phyloP scores from a whole-genome alignment of 164 flowering plant genomes.

The Chloranthus sessilifolius region DNA sequence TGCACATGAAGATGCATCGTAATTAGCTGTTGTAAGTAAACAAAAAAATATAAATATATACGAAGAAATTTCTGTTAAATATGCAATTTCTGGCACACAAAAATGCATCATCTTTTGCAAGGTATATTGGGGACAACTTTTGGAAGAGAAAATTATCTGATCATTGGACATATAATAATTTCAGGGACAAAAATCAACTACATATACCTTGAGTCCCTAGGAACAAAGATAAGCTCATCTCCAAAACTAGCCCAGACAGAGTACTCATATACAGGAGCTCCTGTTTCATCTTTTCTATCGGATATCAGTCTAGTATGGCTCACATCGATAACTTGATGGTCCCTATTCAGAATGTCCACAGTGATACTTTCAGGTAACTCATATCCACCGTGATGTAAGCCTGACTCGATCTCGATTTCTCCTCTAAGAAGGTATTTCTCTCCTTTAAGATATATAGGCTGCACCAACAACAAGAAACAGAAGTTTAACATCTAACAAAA shows the following conservation, averaged over 20 bases:
- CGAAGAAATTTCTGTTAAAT: too few species aligned
- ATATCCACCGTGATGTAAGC: conserved; percentile 24
- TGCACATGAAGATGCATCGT: too few species aligned
- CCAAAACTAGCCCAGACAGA: conserved; percentile 83
- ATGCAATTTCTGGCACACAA: too few species aligned
- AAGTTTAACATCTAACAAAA: neutral
- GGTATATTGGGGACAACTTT: too few species aligned
- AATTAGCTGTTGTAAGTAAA: too few species aligned
- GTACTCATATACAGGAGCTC: conserved; percentile 49
- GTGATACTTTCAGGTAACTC: conserved; percentile 45
- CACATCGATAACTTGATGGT: conserved; percentile 34
- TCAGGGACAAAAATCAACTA: neutral
- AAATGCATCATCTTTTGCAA: too few species aligned
- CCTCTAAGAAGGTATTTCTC: conserved; percentile 86
- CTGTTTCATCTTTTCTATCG: conserved; percentile 29
- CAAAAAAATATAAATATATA: too few species aligned
- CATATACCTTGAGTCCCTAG: conserved; percentile 66
- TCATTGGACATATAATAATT: too few species aligned
- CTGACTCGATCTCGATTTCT: conserved; percentile 44
- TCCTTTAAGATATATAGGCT: conserved; percentile 81
- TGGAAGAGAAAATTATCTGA: too few species aligned
- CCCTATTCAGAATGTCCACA: conserved; percentile 46
- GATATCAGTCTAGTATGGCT: conserved; percentile 37
- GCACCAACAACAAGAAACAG: conserved; percentile 16
- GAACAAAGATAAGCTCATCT: conserved; percentile 65